These are phyloP conservation scores for Kazachstania martiniae DNA, from an alignment of 805 yeast species.

Conservation along the genomic window DNA sequence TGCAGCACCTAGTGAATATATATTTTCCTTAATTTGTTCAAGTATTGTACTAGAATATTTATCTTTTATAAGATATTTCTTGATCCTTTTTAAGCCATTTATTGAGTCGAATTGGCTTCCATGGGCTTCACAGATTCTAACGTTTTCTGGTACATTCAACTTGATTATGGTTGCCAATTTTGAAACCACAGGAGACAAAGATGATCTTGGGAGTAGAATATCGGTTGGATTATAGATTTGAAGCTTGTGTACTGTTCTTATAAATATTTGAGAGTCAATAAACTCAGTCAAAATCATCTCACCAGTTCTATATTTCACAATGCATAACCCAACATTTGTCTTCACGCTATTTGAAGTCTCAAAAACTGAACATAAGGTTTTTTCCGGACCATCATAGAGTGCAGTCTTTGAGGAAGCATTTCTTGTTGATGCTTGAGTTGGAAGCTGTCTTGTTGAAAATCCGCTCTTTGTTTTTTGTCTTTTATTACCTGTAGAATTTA, in stretches of 20 bases:
- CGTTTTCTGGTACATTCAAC: slow-evolving; percentile 20
- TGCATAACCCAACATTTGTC: slow-evolving; percentile 31
- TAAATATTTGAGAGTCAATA: slow-evolving; percentile 36
- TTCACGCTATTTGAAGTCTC: slow-evolving; percentile 20
- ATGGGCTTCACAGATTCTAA: slow-evolving; percentile 18
- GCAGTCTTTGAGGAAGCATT: neutral
- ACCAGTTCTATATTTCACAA: slow-evolving; percentile 31
- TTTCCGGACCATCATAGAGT: slow-evolving; percentile 3
- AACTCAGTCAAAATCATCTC: slow-evolving; percentile 29
- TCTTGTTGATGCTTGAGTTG: too few relatives aligned
- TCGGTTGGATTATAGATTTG: slow-evolving; percentile 28
- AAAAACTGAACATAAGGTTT: slow-evolving; percentile 21
- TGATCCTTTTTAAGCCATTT: slow-evolving; percentile 18
- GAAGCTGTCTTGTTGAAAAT: too few relatives aligned
- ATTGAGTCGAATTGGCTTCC: slow-evolving; percentile 18
- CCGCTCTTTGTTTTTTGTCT: neutral
- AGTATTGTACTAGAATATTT: slow-evolving; percentile 1
- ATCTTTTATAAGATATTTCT: slow-evolving; percentile 11
- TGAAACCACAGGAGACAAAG: slow-evolving; percentile 18
- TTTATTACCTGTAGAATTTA: neutral
- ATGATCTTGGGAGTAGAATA: slow-evolving; percentile 27
- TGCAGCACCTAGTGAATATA: slow-evolving; percentile 26
- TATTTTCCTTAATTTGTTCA: slow-evolving; percentile 22
- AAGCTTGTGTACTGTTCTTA: slow-evolving; percentile 34
- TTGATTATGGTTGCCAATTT: slow-evolving; percentile 30